These are phyloP conservation scores for Trichoderma sp. DNA, from an alignment of 2,329 filamentous ascomycete species.

Conservation along the genomic window DNA sequence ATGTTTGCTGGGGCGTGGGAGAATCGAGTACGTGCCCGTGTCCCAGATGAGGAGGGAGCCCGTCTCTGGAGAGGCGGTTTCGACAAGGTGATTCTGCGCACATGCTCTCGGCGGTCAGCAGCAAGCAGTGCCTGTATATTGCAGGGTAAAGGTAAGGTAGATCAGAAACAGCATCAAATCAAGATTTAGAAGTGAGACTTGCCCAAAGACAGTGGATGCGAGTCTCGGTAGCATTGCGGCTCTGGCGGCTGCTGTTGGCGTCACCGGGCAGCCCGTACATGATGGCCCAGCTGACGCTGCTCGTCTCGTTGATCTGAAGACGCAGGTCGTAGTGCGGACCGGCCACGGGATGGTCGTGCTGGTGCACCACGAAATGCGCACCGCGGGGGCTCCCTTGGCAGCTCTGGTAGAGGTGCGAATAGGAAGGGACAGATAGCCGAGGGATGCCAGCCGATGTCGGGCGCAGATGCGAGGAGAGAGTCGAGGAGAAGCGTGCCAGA, in stretches of 20 bases:
- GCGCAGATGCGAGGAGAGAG: slow-evolving; percentile 31
- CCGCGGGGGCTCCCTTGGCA: slow-evolving; percentile 34
- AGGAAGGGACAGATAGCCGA: slow-evolving; percentile 35
- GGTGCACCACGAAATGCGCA: slow-evolving; percentile 66
- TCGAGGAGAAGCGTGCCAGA: slow-evolving; percentile 37
- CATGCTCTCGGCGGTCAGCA: background rate
- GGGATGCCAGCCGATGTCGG: slow-evolving; percentile 27
- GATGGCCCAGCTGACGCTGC: slow-evolving; percentile 62
- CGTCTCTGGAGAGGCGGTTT: slow-evolving; percentile 52
- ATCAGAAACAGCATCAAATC: background rate
- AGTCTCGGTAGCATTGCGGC: slow-evolving; percentile 61
- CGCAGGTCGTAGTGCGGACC: slow-evolving; percentile 68
- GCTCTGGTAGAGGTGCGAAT: slow-evolving; percentile 37
- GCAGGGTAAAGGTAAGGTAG: background rate
- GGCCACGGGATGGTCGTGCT: slow-evolving; percentile 69
- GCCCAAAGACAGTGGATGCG: slow-evolving; percentile 60
- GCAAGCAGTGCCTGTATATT: background rate
- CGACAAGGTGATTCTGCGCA: slow-evolving; percentile 57
- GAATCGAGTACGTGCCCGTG: slow-evolving; percentile 55
- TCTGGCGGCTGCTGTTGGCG: slow-evolving; percentile 51
- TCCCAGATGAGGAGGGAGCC: slow-evolving; percentile 63
- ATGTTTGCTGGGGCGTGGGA: slow-evolving; percentile 42
- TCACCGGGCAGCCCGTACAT: slow-evolving; percentile 62
- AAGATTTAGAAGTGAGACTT: slow-evolving; percentile 23
- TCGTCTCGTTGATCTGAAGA: slow-evolving; percentile 65